Evolutionary conservation across 192 early-diverging fungal genomes (phyloP), one percentile per base, ranked within the genome.

Genomic region (Paraglomus brasilianum): DNA sequence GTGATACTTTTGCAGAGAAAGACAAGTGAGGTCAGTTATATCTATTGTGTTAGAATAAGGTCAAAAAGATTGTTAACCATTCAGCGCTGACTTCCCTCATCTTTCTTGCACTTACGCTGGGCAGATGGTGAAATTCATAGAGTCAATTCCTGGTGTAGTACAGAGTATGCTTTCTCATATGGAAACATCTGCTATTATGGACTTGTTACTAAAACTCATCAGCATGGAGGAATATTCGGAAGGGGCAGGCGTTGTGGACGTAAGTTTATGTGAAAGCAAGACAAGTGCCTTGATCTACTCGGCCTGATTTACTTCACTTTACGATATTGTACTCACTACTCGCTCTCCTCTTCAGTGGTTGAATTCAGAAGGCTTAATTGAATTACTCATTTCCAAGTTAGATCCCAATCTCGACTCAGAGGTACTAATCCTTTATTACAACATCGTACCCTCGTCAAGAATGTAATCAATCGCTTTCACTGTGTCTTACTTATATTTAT

Each of bases 181-280:
- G 74, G 87, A 87, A 24, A 91, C 87, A 52, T 93, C 93, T 10
- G 84, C 94, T 0, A 90, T 96, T 48, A 91, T 92, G 62, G 96
- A 98, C 73, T 80, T 98, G 39, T 75, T 98, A 52, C 86, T 98
- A 50, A 97, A 94, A 69, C 83, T 98, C 11, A 91, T 98, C 63
- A 94, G 92, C 72, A 81, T 95, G 66, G 93, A 95, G 55, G 96
- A 98, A 70, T 80, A 93, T 17, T 87, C 90, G 14, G 90, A 93
- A 70, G 94, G 90, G 1, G 82, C 86, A 15, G 92, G 93, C 15
- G 86, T 95, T 52, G 90, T 95, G 30, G 87, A 91, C 83, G 91
- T 92, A 68, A 59, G 59, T 46, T 8, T 48, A 9, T 52, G 30
- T 72, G 8, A 74, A 41, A 6, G 8, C 21, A 2, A 15, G 38